Conservation (phyloP, 306 rosid species). For the Rosa multiflora region DNA sequence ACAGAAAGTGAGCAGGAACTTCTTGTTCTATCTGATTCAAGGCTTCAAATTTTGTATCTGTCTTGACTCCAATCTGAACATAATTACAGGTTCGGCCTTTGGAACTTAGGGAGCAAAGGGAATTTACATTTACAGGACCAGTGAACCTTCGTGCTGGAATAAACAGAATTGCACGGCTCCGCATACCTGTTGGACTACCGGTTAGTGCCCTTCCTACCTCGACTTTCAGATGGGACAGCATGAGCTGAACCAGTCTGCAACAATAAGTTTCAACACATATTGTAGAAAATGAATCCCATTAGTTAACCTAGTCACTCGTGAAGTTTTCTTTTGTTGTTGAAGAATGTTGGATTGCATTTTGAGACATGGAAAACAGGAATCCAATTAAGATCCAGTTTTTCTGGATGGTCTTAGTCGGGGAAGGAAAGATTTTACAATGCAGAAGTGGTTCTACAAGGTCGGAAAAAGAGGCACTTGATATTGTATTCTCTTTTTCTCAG, state of each 20-base stretch:
- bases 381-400: conserved; percentile 61
- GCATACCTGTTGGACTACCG: conserved; percentile 88
- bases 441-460: conserved; percentile 94
- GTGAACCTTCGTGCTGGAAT: conserved; percentile 66
- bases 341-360: conserved; percentile 79
- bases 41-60: neutral
- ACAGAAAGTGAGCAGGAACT: neutral
- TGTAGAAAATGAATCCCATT: neutral
- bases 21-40: neutral
- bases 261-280: neutral
- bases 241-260: neutral
- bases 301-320: conserved; percentile 9
- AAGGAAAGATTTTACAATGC: conserved; percentile 60
- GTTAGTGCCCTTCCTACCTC: conserved; percentile 45
- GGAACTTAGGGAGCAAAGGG: conserved; percentile 65
- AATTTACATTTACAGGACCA: conserved; percentile 68
- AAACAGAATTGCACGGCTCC: conserved; percentile 79
- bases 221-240: neutral
- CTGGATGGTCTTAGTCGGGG: conserved; percentile 72
- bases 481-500: neutral
- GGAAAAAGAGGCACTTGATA: neutral
- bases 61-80: neutral
- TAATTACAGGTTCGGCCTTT: conserved; percentile 70
- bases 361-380: conserved; percentile 83
- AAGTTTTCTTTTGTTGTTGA: conserved; percentile 16